Base-by-base conservation (phyloP, 2,329 filamentous ascomycete species). In the Pseudocercospora vitis region DNA sequence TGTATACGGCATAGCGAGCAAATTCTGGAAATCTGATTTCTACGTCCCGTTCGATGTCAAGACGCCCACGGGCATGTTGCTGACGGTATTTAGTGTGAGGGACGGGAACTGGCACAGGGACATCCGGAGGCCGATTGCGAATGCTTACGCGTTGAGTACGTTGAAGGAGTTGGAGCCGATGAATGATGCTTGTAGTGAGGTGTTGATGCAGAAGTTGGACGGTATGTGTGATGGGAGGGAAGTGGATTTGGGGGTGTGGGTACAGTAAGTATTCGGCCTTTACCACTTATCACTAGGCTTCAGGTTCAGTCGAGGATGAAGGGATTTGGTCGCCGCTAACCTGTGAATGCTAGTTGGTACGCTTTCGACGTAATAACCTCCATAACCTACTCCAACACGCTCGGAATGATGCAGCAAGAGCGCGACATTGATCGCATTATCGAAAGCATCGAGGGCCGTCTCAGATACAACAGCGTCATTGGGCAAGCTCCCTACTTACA, bases 1-100 rank as follows among this genome's bases (percentile, higher is more conserved):
- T 6, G 54, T 68, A 29, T 67, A 91, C 60, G 87, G 87, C 7
- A 59, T 67, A 14, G 88, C 88, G 39, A 56, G 55, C 24, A 52
- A 52, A 18, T 56, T 29, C 9, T 54, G 50, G 35, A 59, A 57
- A 16, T 56, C 49, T 19, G 48, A 58, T n/a, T 63, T 59, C 39
- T 58, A 60, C 37, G 39, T 29, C 4, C 18, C 59, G 6, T 53
- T 62, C 52, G 64, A 65, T 8, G 52, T 60, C 37, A 60, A 62
- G 12, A 57, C 60, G 7, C 58, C 59, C 1, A 49, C 35, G n/a
- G 57, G 59, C 2, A 37, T 37, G 26, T 31, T 50, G n/a, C 47
- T 52, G 7, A 63, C 55, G 16, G 64, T 74, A 7, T 74, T 76
- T 56, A 71, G 68, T 9, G 68, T 69, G 1, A 68, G 68, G 4